phyloP scores from a whole-genome alignment of 331 rosid genomes.

The Spiraea crenata region DNA sequence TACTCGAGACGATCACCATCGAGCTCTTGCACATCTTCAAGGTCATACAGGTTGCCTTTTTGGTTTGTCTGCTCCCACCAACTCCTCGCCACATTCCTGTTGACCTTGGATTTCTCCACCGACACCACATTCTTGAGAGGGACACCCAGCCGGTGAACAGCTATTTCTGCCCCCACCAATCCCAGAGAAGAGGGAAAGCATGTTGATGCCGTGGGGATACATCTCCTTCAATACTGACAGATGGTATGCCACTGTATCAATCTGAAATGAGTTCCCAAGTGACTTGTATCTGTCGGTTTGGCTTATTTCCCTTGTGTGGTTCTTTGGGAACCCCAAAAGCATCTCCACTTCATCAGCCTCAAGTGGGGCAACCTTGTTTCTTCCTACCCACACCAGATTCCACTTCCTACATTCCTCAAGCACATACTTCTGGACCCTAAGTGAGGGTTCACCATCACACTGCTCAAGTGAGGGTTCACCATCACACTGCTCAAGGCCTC shows the following conservation, averaged over 20 bases:
- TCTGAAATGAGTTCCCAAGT: constrained; percentile 95
- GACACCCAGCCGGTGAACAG: constrained; percentile 79
- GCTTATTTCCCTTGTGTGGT: constrained; percentile 96
- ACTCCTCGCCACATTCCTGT: constrained; percentile 67
- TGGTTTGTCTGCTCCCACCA: constrained; percentile 99
- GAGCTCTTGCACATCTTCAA: constrained; percentile 58
- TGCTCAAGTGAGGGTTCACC: too few species aligned
- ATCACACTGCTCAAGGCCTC: too few species aligned
- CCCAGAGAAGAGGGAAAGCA: constrained; percentile 94
- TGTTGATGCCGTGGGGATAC: constrained; percentile 79
- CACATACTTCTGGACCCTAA: constrained; percentile 50
- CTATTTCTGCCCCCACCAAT: constrained; percentile 97
- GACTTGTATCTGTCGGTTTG: constrained; percentile 90
- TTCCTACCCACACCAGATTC: constrained; percentile 97
- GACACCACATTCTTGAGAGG: constrained; percentile 80
- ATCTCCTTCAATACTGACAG: constrained; percentile 73
- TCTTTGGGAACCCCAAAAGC: constrained; percentile 83
- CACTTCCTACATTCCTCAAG: constrained; percentile 80
- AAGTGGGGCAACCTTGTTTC: constrained; percentile 90
- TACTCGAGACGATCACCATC: constrained; percentile 50
- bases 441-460: constrained; percentile 55
- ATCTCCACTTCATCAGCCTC: constrained; percentile 92
- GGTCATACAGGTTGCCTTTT: constrained; percentile 59
- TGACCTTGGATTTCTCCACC: constrained; percentile 72
- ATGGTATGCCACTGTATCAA: constrained; percentile 95